A percentile compares a stretch with the other conserved stretches of the same genome.
These are phyloP conservation scores for Fusarium sulawesiense DNA, from an alignment of 2,329 filamentous ascomycete genomes.

Conservation along the genomic window DNA sequence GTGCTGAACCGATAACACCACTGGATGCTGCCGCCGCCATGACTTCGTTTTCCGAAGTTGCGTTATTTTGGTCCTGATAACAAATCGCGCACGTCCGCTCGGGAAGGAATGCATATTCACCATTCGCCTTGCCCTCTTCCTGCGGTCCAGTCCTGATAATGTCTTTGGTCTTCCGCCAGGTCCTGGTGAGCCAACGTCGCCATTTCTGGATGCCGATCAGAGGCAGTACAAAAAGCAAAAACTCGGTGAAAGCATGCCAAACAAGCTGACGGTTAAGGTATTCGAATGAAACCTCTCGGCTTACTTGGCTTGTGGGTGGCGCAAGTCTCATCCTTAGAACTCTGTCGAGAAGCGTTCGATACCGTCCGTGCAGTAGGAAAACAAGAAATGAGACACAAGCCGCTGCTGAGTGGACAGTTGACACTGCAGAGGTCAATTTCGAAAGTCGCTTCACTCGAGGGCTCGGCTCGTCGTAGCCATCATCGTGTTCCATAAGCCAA, in stretches of 20 bases:
- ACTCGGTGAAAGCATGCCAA: slow-evolving; percentile 99
- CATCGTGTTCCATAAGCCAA: slow-evolving; percentile 81
- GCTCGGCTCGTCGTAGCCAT: slow-evolving; percentile 74
- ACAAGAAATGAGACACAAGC: slow-evolving; percentile 88
- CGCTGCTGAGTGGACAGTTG: slow-evolving; percentile 81
- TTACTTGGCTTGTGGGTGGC: slow-evolving; percentile 85
- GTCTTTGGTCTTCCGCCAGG: slow-evolving; percentile 84
- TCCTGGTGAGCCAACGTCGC: slow-evolving; percentile 86
- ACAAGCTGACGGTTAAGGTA: slow-evolving; percentile 97
- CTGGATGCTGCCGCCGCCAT: slow-evolving; percentile 76
- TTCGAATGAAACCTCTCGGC: slow-evolving; percentile 94
- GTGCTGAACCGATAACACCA: slow-evolving; percentile 86
- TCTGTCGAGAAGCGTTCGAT: slow-evolving; percentile 90
- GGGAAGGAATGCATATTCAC: slow-evolving; percentile 86
- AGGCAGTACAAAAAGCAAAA: slow-evolving; percentile 95
- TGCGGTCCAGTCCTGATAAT: slow-evolving; percentile 64
- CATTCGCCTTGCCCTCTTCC: slow-evolving; percentile 66
- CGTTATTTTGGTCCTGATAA: slow-evolving; percentile 88
- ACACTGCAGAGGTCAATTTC: slow-evolving; percentile 74
- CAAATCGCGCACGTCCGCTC: slow-evolving; percentile 97
- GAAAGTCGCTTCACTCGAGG: slow-evolving; percentile 68
- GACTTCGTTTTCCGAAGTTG: slow-evolving; percentile 79
- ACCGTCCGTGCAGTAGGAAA: slow-evolving; percentile 90
- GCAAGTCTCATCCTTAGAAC: slow-evolving; percentile 85
- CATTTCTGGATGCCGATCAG: slow-evolving; percentile 95